Evolutionary conservation across 345 rosid genomes (phyloP).

Genomic region (Nephelium lappaceum): DNA sequence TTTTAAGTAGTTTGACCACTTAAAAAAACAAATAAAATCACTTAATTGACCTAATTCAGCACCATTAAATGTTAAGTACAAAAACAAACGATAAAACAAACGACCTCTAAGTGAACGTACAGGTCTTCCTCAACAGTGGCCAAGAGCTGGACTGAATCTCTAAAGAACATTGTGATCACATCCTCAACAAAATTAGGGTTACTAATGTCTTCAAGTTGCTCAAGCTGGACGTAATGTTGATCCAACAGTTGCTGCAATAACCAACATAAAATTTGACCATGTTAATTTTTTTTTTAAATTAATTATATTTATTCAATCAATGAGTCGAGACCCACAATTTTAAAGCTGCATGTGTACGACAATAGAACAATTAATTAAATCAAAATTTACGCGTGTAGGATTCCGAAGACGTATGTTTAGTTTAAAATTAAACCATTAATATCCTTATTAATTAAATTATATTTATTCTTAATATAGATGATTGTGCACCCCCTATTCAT

Average conservation of each 20-base stretch:
- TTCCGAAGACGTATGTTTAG: too few species aligned
- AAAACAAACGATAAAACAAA: too few species aligned
- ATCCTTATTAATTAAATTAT: too few species aligned
- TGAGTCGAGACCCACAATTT: neutral
- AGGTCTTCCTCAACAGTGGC: constrained; percentile 16
- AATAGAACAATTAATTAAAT: neutral
- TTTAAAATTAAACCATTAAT: too few species aligned
- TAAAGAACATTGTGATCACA: constrained; percentile 23
- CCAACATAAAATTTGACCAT: neutral
- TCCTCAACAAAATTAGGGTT: constrained; percentile 38
- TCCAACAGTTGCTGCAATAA: constrained; percentile 36
- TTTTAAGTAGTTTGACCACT: too few species aligned
- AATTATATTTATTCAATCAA: too few species aligned
- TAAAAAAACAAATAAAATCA: too few species aligned
- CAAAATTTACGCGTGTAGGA: too few species aligned
- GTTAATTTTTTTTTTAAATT: neutral
- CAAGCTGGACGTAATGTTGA: constrained; percentile 30
- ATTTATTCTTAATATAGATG: too few species aligned
- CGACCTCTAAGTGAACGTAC: constrained; percentile 30
- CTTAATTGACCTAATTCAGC: too few species aligned
- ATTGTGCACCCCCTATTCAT: too few species aligned
- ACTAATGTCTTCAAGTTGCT: constrained; percentile 23
- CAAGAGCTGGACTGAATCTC: constrained; percentile 25
- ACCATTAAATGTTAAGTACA: too few species aligned
- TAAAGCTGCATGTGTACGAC: neutral